These are phyloP conservation scores for Daldinia childiae DNA, from an alignment of 495 filamentous ascomycete genomes.

Conservation along the genomic window DNA sequence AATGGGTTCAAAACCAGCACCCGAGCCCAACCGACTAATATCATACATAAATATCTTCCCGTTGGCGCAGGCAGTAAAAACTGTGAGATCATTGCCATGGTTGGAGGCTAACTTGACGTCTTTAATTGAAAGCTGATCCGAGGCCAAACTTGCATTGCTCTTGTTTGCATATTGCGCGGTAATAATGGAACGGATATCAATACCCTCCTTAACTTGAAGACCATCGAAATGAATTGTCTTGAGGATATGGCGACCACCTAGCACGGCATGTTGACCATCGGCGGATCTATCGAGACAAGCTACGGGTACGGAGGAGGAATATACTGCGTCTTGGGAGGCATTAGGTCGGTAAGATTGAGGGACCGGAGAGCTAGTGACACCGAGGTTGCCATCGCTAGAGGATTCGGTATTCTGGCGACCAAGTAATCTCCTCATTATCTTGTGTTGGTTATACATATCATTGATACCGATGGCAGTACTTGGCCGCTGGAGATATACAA, in stretches of 20 bases:
- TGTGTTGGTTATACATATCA: conserved; percentile 55
- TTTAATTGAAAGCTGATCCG: conserved; percentile 80
- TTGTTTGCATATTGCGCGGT: conserved; percentile 72
- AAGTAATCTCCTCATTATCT: conserved; percentile 63
- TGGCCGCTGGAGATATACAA: conserved; percentile 32
- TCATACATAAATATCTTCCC: conserved; percentile 91
- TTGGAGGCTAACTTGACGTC: conserved; percentile 84
- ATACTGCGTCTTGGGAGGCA: conserved; percentile 76
- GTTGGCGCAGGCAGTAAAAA: conserved; percentile 85
- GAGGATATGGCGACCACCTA: conserved; percentile 84
- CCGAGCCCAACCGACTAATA: conserved; percentile 65
- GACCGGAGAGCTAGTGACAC: conserved; percentile 50
- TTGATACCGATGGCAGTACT: conserved; percentile 34
- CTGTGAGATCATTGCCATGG: conserved; percentile 56
- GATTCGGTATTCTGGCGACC: conserved; percentile 54
- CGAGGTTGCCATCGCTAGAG: conserved; percentile 48
- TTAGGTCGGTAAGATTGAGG: conserved; percentile 62
- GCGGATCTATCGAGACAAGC: conserved; percentile 80
- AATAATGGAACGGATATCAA: conserved; percentile 83
- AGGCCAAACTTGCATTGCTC: conserved; percentile 59
- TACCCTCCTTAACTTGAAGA: conserved; percentile 74
- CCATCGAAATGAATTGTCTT: conserved; percentile 81
- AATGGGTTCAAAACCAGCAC: conserved; percentile 73
- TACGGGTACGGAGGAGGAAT: conserved; percentile 77
- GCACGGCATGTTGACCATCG: conserved; percentile 76